These are phyloP conservation scores for Trichocomaceae sp. DNA, from an alignment of 2,329 filamentous ascomycete genomes.

Conservation along the genomic window DNA sequence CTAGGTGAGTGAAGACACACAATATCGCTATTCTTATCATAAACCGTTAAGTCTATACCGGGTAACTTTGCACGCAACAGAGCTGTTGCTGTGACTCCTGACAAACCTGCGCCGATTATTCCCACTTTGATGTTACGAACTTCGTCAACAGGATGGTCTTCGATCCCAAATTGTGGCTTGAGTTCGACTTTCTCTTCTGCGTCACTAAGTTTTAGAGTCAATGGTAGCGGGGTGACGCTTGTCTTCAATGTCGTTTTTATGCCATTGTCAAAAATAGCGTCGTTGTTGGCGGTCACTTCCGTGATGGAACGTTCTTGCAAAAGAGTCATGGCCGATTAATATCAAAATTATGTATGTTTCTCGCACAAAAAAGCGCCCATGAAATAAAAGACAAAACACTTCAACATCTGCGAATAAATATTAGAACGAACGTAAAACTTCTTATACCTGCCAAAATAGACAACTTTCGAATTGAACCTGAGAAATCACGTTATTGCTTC, in stretches of 20 bases:
- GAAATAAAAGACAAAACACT: neutral
- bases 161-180: constrained; percentile 27
- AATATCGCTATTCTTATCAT: constrained; percentile 62
- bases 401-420: neutral
- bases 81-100: constrained; percentile 58
- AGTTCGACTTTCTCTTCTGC: neutral
- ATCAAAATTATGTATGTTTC: neutral
- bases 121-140: constrained; percentile 48
- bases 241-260: constrained; percentile 1
- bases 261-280: neutral
- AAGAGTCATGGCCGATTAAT: neutral
- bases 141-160: constrained; percentile 45
- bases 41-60: constrained; percentile 57
- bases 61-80: constrained; percentile 64
- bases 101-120: constrained; percentile 58
- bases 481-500: constrained; percentile 8
- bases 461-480: neutral
- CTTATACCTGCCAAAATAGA: neutral
- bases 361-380: neutral
- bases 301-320: neutral
- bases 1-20: constrained; percentile 42
- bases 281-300: neutral
- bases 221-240: neutral
- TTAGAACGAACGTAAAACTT: neutral
- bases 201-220: neutral